phyloP scores from a whole-genome alignment of 441 rosid species.

The Pelargonium fulgidum region DNA sequence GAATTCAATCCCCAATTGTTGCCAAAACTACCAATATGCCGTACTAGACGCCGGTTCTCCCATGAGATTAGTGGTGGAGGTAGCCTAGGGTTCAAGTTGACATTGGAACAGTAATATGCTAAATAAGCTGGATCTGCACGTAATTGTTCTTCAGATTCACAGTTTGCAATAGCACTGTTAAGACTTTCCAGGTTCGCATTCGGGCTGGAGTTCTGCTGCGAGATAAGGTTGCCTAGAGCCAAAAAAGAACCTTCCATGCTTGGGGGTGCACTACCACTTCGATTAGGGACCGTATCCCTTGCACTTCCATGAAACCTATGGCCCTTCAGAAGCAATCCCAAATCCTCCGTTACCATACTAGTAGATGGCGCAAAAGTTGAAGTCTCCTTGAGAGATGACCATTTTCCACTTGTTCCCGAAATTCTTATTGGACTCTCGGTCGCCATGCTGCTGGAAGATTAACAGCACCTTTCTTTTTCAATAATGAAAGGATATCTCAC shows the following conservation, averaged over 20 bases:
- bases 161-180: constrained; percentile 15
- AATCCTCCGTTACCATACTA: constrained; percentile 27
- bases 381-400: constrained; percentile 31
- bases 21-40: constrained; percentile 32
- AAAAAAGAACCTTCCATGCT: constrained; percentile 54
- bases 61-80: constrained; percentile 36
- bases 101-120: constrained; percentile 25
- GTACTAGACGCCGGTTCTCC: constrained; percentile 25
- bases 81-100: constrained; percentile 36
- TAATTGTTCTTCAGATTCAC: constrained; percentile 28
- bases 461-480: constrained; percentile 15
- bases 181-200: constrained; percentile 25
- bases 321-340: constrained; percentile 24
- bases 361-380: constrained; percentile 26
- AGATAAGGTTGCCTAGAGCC: constrained; percentile 39
- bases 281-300: constrained; percentile 35
- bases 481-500: constrained; percentile 8
- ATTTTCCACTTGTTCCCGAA: constrained; percentile 29
- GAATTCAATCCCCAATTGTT: constrained; percentile 32
- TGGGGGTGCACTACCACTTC: constrained; percentile 70
- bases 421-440: constrained; percentile 55
- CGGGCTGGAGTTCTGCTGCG: constrained; percentile 24
- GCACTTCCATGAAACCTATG: constrained; percentile 26
- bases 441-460: constrained; percentile 31
- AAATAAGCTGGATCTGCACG: constrained; percentile 29